Conservation (phyloP, 768 basidiomycete genomes). For the Tylopilus subfusipes region DNA sequence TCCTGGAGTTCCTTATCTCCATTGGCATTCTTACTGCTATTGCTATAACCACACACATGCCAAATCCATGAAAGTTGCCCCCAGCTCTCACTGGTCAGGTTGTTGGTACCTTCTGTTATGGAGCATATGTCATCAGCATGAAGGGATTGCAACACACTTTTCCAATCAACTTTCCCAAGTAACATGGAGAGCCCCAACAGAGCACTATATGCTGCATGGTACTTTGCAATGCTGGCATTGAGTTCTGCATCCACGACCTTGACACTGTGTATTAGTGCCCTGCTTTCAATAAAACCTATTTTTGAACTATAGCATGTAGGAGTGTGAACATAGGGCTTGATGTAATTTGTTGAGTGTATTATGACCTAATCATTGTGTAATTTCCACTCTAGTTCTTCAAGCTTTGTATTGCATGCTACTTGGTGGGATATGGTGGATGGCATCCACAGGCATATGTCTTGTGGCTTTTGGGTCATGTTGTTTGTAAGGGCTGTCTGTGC, state of each 20-base stretch:
- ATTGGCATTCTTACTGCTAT: not conserved
- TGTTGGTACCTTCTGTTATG: not conserved
- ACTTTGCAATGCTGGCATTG: not conserved
- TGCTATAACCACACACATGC: not conserved
- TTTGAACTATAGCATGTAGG: not conserved
- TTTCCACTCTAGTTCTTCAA: not conserved
- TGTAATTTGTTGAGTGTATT: not conserved
- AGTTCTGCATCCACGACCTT: not conserved
- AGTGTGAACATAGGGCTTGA: not conserved
- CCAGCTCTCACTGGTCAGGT: not conserved
- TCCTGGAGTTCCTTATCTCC: not conserved
- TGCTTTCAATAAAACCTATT: not conserved
- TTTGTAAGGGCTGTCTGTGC: no score
- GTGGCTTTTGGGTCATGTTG: no score
- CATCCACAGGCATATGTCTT: no score
- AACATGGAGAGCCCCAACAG: not conserved
- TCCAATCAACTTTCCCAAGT: not conserved
- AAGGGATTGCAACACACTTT: not conserved
- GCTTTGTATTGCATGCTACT: not conserved
- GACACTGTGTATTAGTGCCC: not conserved
- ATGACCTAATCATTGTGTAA: not conserved
- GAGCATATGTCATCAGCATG: not conserved
- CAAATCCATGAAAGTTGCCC: constrained; percentile 1
- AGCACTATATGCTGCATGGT: not conserved
- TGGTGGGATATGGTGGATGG: no score